Percentiles rank a stretch among this genome's conserved stretches.
Conservation (phyloP, 2,329 filamentous ascomycete genomes). For the Tolypocladium guangdongense region DNA sequence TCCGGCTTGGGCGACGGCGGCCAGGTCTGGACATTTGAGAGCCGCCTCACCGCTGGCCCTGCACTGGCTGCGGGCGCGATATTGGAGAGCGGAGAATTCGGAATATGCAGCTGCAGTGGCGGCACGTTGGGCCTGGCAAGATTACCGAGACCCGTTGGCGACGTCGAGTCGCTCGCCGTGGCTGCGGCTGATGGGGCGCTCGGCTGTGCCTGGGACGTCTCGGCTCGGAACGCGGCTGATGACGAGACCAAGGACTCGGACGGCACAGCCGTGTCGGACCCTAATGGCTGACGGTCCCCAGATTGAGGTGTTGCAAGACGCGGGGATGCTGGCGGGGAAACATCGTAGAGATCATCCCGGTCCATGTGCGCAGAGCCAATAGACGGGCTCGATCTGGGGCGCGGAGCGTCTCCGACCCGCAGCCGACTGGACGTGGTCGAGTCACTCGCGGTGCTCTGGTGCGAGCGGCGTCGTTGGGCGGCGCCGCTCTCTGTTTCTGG, state of each 20-base stretch:
- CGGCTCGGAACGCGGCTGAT: neutral
- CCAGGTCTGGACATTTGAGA: constrained; percentile 34
- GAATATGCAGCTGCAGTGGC: constrained; percentile 18
- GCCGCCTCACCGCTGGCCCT: constrained; percentile 13
- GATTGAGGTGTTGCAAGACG: constrained; percentile 4
- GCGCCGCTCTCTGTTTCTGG: constrained; percentile 1
- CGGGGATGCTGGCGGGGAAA: constrained; percentile 34
- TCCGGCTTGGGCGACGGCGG: constrained; percentile 23
- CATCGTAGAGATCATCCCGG: constrained; percentile 34
- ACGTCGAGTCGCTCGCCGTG: too few species aligned
- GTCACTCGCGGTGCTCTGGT: constrained; percentile 25
- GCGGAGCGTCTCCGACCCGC: constrained; percentile 12
- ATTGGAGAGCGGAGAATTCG: constrained; percentile 6
- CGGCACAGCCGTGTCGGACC: constrained; percentile 3
- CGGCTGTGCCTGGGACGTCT: neutral
- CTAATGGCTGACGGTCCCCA: neutral
- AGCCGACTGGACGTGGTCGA: constrained; percentile 17
- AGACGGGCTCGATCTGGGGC: constrained; percentile 22
- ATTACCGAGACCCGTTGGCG: neutral
- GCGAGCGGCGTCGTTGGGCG: constrained; percentile 9
- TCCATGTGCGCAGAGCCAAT: constrained; percentile 10
- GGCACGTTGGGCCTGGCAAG: constrained; percentile 1
- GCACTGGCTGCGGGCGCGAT: constrained; percentile 2
- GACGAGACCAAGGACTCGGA: constrained; percentile 7
- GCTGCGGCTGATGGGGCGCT: neutral